These are phyloP conservation scores for Clarireedia homoeocarpa DNA, from an alignment of 2,329 filamentous ascomycete species.

Conservation along the genomic window DNA sequence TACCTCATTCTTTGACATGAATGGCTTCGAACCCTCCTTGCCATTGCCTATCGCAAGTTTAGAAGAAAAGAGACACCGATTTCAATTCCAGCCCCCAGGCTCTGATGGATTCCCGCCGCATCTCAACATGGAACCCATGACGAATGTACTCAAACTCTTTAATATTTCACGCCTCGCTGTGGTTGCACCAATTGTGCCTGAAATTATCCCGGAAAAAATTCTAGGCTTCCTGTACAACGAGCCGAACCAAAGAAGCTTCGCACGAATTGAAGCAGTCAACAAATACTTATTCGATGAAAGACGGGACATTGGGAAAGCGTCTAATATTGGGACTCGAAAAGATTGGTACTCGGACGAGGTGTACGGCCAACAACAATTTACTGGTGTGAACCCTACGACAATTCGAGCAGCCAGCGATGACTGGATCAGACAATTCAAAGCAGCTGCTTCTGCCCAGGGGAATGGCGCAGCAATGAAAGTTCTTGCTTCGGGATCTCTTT, in stretches of 20 bases:
- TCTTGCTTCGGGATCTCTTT: conserved; percentile 9
- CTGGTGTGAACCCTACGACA: conserved; percentile 29
- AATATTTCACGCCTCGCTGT: not conserved
- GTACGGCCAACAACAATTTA: conserved; percentile 35
- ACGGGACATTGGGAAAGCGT: conserved; percentile 3
- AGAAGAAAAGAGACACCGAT: not conserved
- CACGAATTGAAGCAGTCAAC: not conserved
- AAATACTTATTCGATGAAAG: not conserved
- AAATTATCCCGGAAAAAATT: conserved; percentile 2
- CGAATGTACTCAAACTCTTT: conserved; percentile 3
- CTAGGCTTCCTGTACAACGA: conserved; percentile 4
- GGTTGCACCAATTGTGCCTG: not conserved
- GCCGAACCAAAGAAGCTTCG: conserved; percentile 1
- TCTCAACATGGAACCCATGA: not conserved
- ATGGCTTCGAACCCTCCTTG: conserved; percentile 1
- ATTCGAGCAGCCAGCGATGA: conserved; percentile 14
- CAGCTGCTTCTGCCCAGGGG: not conserved
- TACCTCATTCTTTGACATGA: conserved; percentile 3
- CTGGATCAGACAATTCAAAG: conserved; percentile 18
- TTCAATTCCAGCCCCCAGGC: conserved; percentile 4
- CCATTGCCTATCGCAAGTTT: not conserved
- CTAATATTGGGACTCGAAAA: conserved; percentile 12
- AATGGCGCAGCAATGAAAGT: conserved; percentile 5
- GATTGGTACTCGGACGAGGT: conserved; percentile 30
- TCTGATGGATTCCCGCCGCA: conserved; percentile 2